A percentile compares a stretch with the other conserved stretches of the same genome.
Conservation (phyloP, 768 basidiomycete species). For the Dentipellis sp. region DNA sequence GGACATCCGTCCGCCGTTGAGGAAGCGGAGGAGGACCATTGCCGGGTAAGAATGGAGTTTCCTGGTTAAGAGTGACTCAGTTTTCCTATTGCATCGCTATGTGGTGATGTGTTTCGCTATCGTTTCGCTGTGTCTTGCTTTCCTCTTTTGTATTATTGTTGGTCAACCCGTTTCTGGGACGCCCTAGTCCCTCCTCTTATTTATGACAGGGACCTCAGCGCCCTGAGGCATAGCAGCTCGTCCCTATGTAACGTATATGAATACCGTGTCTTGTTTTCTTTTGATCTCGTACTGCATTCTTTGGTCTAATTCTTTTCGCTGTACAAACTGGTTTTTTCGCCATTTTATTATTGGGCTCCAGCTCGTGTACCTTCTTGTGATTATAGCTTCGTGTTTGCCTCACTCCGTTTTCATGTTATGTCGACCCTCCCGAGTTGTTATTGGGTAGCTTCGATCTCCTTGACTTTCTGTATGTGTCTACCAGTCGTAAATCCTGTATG, state of each 20-base stretch:
- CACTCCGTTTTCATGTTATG: background rate
- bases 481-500: too few species aligned
- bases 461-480: too few species aligned
- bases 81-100: too few species aligned
- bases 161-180: background rate
- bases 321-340: background rate
- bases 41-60: constrained; percentile 1
- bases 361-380: background rate
- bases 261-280: background rate
- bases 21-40: constrained; percentile 26
- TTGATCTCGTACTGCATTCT: background rate
- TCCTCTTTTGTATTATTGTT: background rate
- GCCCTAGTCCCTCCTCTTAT: background rate
- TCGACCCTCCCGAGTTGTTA: too few species aligned
- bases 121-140: constrained; percentile 3
- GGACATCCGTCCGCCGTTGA: constrained; percentile 14
- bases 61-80: background rate
- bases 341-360: background rate
- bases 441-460: too few species aligned
- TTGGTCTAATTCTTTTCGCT: background rate
- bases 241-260: background rate
- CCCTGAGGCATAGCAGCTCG: too few species aligned
- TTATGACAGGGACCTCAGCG: background rate
- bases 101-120: background rate
- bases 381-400: background rate